Evolutionary conservation across 371 early-diverging fungal genomes (phyloP).

Genomic region (Choanephora cucurbitarum): DNA sequence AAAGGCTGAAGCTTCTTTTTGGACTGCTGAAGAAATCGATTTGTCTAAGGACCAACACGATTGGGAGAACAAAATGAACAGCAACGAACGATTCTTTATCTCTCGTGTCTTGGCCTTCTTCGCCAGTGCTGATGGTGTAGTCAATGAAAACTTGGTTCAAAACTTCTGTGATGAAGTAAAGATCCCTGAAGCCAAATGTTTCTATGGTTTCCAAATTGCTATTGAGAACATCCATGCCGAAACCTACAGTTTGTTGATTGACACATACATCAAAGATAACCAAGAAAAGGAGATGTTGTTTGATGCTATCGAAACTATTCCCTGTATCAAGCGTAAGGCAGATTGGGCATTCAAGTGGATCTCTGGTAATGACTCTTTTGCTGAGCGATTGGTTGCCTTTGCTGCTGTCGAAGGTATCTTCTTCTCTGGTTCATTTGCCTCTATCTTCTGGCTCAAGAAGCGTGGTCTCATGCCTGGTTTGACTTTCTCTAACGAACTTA

Average conservation of each 20-base stretch:
- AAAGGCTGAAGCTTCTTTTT: slow-evolving; percentile 99
- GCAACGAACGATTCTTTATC: slow-evolving; percentile 96
- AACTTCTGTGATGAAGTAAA: slow-evolving; percentile 98
- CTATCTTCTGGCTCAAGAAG: slow-evolving; percentile 99
- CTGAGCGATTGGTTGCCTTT: slow-evolving; percentile 97
- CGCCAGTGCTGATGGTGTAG: slow-evolving; percentile 99
- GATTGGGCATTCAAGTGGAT: slow-evolving; percentile 99
- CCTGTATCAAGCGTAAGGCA: slow-evolving; percentile 97
- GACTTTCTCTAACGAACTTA: slow-evolving; percentile 99
- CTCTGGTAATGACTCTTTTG: slow-evolving; percentile 87
- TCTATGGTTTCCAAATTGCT: slow-evolving; percentile 99
- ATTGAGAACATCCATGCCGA: slow-evolving; percentile 99
- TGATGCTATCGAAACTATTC: slow-evolving; percentile 97
- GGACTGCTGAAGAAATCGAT: slow-evolving; percentile 99
- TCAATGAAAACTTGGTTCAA: slow-evolving; percentile 98
- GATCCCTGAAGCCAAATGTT: slow-evolving; percentile 97
- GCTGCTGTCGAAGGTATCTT: slow-evolving; percentile 99
- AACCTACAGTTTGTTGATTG: slow-evolving; percentile 98
- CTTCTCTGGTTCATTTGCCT: slow-evolving; percentile 99
- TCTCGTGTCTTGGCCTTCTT: slow-evolving; percentile 99
- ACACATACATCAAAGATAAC: slow-evolving; percentile 96
- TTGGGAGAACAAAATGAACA: slow-evolving; percentile 92
- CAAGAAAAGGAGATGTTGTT: slow-evolving; percentile 90
- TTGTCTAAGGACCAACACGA: slow-evolving; percentile 93
- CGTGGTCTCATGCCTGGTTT: slow-evolving; percentile 99